These are phyloP conservation scores for Ophiorrhiza pumila DNA, from an alignment of 257 asterid genomes.

Conservation along the genomic window DNA sequence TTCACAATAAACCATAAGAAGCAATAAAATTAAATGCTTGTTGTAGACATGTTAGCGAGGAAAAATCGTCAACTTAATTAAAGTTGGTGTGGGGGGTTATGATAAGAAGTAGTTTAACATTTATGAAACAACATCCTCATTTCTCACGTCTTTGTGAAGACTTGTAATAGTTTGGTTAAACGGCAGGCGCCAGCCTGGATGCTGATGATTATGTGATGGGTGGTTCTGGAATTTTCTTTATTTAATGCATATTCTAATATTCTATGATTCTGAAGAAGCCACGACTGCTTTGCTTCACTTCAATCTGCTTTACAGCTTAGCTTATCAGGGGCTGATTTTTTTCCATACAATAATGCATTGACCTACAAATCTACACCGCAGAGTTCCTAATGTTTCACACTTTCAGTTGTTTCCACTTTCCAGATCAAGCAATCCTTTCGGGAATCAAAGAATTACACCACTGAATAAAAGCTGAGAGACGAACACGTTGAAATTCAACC, in stretches of 20 bases:
- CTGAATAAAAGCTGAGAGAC: no score
- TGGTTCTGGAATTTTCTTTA: neutral
- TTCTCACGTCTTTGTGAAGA: no score
- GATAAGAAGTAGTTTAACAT: no score
- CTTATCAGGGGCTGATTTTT: neutral
- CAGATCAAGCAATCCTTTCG: neutral
- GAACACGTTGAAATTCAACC: no score
- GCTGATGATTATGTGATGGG: neutral
- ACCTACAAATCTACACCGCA: neutral
- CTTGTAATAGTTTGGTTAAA: neutral
- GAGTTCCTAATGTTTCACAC: neutral
- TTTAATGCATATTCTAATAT: neutral
- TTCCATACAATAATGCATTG: neutral
- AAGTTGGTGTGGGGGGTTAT: no score
- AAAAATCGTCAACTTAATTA: no score
- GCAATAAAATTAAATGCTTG: no score
- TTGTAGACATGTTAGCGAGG: no score
- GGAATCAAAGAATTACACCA: no score
- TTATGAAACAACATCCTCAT: no score
- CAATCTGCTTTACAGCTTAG: slow-evolving; percentile 3
- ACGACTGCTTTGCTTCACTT: neutral
- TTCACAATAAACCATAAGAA: no score
- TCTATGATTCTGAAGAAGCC: neutral
- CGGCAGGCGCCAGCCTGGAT: neutral
- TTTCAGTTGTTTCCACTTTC: neutral